Evolutionary conservation across 257 asterid genomes (phyloP), one percentile per base, ranked within the genome.

Genomic region (Avicennia marina): DNA sequence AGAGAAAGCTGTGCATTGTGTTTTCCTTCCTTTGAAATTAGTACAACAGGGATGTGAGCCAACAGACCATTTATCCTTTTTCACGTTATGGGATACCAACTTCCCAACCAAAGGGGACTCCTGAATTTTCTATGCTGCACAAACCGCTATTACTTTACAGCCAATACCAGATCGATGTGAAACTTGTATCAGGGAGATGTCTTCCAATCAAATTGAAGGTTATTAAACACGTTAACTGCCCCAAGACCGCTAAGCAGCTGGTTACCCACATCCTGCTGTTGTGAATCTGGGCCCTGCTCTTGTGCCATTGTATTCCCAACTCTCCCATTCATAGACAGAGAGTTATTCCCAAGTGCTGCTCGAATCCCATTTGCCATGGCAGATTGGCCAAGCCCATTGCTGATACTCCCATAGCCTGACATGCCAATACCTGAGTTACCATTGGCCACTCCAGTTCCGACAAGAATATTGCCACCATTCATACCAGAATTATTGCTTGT

Each of bases 141-240:
- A 36, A 36, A 36, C 41, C 6, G 41, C 41, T 36, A 36, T 36
- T 5, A 36, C 41, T 5, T 0, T 36, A 5, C 7, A n/a, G n/a
- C n/a, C n/a, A n/a, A n/a, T 7, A 29, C 33, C 33, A 2, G 33
- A 29, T 2, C 33, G 7, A 29, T 29, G 5, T 29, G 3, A 3
- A 7, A 29, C 33, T 12, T 4, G 41, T 11, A 13, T 79, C 72
- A 85, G 1, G 94, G 90, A 58, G 98, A 91, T 13, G 80, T 13
- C 64, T 91, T 83, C 95, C 95, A 91, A 61, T 91, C 95, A 47
- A 85, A 91, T 46, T 83, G 98, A 74, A 85, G 93, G 75, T 81
- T 81, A 65, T 82, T 88, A 31, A 69, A 91, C 41, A 94, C 94
- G 40, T 85, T 81, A 38, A 75, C 90, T 16, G 94, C 84, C 60